Evolutionary conservation across 192 early-diverging fungal species (phyloP), one percentile per base, ranked within the genome.

Genomic region (Mortierella alpina): DNA sequence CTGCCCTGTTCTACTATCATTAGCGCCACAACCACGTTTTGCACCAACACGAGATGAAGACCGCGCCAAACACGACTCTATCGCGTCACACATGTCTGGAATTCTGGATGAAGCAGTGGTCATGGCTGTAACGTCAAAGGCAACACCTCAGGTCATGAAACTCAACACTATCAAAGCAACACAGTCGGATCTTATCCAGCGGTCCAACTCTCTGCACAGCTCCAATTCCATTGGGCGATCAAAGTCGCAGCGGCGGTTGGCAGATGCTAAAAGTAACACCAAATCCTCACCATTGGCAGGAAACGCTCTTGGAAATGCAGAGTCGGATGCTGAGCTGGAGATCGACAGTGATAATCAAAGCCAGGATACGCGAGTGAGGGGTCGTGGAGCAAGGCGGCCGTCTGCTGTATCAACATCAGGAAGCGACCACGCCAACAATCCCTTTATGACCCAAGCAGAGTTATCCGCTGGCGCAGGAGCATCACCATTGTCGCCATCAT

Each of bases 61-160:
- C 23, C 69, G 60, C 20, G 68, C 63, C 46, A 80, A 80, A 53
- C 77, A 72, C 42, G 66, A 72, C 54, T 80, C 75, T 10, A 41
- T 78, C 11, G 52, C 66, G 45, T 76, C 74, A 5, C 49, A 66
- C 41, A 55, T 66, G 65, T 66, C 68, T 15, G 57, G 45, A 18
- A 52, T 71, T 5, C 22, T 80, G 60, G 77, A 80, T 15, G 77
- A 80, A 47, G 77, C 77, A 18, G 77, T 80, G 44, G 77, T 80
- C 52, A 80, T 80, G 77, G 77, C 63, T n/a, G 77, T 80, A 7
- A 72, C 70, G 4, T 39, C 69, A 10, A 80, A 72, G 17, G 77
- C 77, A 22, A 80, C 77, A 22, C 69, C 77, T 6, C 77, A 80
- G 42, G 77, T 80, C 52, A 80, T 80, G 77, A 80, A 68, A 23